Base-by-base conservation (phyloP, 1,284 basidiomycete genomes). In the Tremellales sp. region DNA sequence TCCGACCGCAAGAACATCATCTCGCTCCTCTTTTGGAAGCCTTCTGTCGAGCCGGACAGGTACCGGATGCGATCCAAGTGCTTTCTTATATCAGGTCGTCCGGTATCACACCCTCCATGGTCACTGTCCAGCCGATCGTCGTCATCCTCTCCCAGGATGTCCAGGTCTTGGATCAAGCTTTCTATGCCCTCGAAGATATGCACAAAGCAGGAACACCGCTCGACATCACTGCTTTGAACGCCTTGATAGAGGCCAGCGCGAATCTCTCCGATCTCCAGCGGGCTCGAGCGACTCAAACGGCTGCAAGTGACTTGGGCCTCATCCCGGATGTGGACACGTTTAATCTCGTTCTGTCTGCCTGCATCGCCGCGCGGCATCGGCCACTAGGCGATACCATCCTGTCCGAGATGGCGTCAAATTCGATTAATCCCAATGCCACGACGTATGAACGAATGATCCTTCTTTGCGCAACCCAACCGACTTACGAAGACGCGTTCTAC, bases 401-500 rank as follows among this genome's bases (percentile, higher is more conserved):
- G 5, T 33, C 43, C 8, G 69, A 72, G 37, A 63, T 74, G 60
- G 36, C 43, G 9, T 34, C 39, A 0, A 51, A 47, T 2, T 50
- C 45, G 13, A 60, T 87, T 49, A 68, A 74, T 39, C 81, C 83
- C 10, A 76, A 84, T 60, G 67, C 65, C 31, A 70, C 72, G 36
- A 86, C 82, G 4, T 89, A 83, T 68, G 79, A 82, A 55, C 73
- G 76, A 31, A 76, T 89, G 69, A 79, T 91, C 51, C 57, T 74
- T 13, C 77, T 91, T 3, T 84, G 81, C 61, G 75, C 89, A 18
- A 81, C 81, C 1, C 84, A 87, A 60, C 65, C 77, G 12, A 76
- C 73, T 3, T 92, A 89, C 68, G 87, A 91, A 62, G 85, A 88
- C 58, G 87, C 87, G 0, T 92, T 92, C 73, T 84, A 82, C 68